A percentile compares a stretch with the other conserved stretches of the same genome.
Conservation (phyloP, 1,284 basidiomycete genomes). For the Mycena citricolor region DNA sequence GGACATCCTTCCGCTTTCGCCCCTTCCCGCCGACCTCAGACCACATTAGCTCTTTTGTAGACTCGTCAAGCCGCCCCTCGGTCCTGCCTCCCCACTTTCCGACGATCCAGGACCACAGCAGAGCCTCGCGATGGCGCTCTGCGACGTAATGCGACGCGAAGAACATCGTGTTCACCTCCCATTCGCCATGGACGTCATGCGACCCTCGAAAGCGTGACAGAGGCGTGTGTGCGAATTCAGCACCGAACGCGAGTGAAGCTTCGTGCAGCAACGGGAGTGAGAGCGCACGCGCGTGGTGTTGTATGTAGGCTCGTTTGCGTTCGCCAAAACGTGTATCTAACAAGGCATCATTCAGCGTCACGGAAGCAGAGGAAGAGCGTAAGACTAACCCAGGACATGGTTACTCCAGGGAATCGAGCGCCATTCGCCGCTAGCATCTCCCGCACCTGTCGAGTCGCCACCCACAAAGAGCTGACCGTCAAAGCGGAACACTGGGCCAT, state of each 20-base stretch:
- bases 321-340: slow-evolving; percentile 36
- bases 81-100: slow-evolving; percentile 32
- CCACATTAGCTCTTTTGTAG: slow-evolving; percentile 33
- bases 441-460: slow-evolving; percentile 20
- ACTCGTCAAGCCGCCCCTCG: slow-evolving; percentile 27
- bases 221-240: slow-evolving; percentile 28
- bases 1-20: slow-evolving; percentile 8
- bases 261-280: slow-evolving; percentile 27
- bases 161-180: slow-evolving; percentile 31
- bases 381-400: slow-evolving; percentile 17
- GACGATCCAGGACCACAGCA: slow-evolving; percentile 42
- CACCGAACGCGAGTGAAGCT: slow-evolving; percentile 35
- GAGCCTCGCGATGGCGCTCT: slow-evolving; percentile 41
- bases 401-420: slow-evolving; percentile 30
- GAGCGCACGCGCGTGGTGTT: slow-evolving; percentile 34
- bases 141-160: slow-evolving; percentile 37
- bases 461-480: slow-evolving; percentile 28
- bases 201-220: slow-evolving; percentile 32
- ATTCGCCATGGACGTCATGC: slow-evolving; percentile 26
- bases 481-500: slow-evolving; percentile 34
- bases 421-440: slow-evolving; percentile 33
- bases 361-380: neutral
- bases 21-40: slow-evolving; percentile 32
- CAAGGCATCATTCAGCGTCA: neutral
- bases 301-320: slow-evolving; percentile 38